A percentile compares a stretch with the other conserved stretches of the same genome.
Evolutionary conservation across 2,329 filamentous ascomycete genomes (phyloP).

Genomic region (Ramularia collo-cygni): DNA sequence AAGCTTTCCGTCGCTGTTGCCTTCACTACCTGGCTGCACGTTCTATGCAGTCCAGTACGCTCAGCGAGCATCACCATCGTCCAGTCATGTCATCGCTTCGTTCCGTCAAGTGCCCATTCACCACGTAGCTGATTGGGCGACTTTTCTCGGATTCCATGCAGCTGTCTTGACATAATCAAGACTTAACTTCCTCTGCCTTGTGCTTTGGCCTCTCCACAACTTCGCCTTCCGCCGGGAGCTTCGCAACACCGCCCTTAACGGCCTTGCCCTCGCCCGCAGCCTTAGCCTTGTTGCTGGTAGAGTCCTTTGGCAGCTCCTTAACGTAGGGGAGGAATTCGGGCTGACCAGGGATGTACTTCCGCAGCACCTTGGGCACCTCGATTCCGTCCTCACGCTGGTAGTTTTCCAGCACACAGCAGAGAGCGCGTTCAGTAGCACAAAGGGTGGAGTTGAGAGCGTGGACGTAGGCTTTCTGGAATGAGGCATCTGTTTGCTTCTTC

Average conservation of each 20-base stretch:
- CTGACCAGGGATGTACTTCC: slow-evolving; percentile 83
- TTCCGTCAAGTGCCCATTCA: too few species aligned
- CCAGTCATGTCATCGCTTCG: too few species aligned
- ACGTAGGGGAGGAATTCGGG: slow-evolving; percentile 85
- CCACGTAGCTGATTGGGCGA: too few species aligned
- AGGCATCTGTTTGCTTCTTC: slow-evolving; percentile 73
- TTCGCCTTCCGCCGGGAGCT: slow-evolving; percentile 26
- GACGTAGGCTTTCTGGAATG: slow-evolving; percentile 80
- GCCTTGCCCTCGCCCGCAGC: slow-evolving; percentile 17
- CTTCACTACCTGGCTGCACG: too few species aligned
- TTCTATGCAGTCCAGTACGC: too few species aligned
- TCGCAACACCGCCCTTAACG: slow-evolving; percentile 16
- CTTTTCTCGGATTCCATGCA: too few species aligned
- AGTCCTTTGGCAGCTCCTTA: slow-evolving; percentile 76
- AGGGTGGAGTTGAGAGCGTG: slow-evolving; percentile 88
- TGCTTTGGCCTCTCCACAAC: slow-evolving; percentile 30
- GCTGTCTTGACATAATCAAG: too few species aligned
- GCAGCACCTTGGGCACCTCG: slow-evolving; percentile 71
- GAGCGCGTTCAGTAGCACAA: slow-evolving; percentile 81
- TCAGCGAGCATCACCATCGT: too few species aligned
- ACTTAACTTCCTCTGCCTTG: slow-evolving; percentile 23
- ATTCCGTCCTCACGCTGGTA: slow-evolving; percentile 87
- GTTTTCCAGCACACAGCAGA: slow-evolving; percentile 95
- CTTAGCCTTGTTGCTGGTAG: slow-evolving; percentile 53
- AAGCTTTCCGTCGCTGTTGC: too few species aligned